Base-by-base conservation (phyloP, 2,329 filamentous ascomycete genomes). In the Claviceps citrina region DNA sequence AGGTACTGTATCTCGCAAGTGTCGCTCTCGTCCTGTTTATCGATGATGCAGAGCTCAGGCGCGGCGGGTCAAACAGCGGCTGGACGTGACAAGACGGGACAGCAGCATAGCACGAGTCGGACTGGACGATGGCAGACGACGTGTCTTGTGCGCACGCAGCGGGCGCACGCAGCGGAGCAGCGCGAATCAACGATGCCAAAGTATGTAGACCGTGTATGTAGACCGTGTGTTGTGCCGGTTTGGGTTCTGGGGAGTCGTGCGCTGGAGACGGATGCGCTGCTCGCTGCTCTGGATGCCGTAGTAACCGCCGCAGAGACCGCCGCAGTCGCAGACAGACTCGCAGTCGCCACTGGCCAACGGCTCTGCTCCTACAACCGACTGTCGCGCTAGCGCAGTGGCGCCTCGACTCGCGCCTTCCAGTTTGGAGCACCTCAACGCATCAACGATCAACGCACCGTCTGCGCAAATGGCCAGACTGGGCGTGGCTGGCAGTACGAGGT, bases 241-340 rank as follows among this genome's bases (percentile, higher is more conserved):
- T n/a, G n/a, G n/a, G n/a, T n/a, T n/a, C n/a, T n/a, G n/a, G n/a
- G n/a, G n/a, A n/a, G n/a, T n/a, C n/a, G n/a, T n/a, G 28, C 13
- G 28, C 18, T 34, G 31, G 42, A 18, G 35, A 18, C 13, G 33
- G 22, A 24, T n/a, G n/a, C n/a, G n/a, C n/a, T n/a, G n/a, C n/a
- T n/a, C 16, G 20, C 33, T 28, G 27, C 24, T 40, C 36, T 42
- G 47, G 49, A 43, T 51, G 48, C 48, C 46, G 41, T 41, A 46
- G 49, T 49, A 51, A 50, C 49, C 48, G 47, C 42, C 39, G 43
- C n/a, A n/a, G n/a, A n/a, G n/a, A n/a, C n/a, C n/a, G n/a, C n/a
- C n/a, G n/a, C n/a, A n/a, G n/a, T n/a, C n/a, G n/a, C n/a, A n/a
- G n/a, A n/a, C n/a, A n/a, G n/a, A n/a, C n/a, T n/a, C n/a, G n/a